Conservation (phyloP, 768 basidiomycete genomes). For the Leccinum olivaceopallidum region DNA sequence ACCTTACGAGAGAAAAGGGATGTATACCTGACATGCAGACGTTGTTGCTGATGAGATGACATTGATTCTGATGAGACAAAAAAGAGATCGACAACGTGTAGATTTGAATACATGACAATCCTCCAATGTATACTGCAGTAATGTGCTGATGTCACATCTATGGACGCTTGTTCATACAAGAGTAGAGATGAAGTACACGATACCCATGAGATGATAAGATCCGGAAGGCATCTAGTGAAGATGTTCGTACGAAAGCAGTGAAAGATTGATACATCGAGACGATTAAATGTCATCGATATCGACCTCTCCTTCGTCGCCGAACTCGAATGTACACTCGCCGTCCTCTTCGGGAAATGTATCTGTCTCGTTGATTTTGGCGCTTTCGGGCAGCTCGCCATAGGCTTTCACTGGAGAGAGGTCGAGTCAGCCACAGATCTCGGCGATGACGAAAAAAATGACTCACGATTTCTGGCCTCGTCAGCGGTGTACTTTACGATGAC, state of each 20-base stretch:
- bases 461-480: conserved; percentile 85
- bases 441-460: conserved; percentile 26
- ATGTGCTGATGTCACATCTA: conserved; percentile 28
- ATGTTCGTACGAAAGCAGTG: conserved; percentile 18
- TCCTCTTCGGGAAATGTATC: conserved; percentile 91
- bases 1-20: conserved; percentile 68
- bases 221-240: neutral
- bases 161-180: conserved; percentile 19
- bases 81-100: conserved; percentile 1
- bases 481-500: conserved; percentile 99
- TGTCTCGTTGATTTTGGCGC: conserved; percentile 96
- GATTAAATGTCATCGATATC: conserved; percentile 87
- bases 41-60: conserved; percentile 41
- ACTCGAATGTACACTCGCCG: conserved; percentile 87
- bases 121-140: conserved; percentile 18
- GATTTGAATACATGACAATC: conserved; percentile 10
- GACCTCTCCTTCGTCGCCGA: conserved; percentile 84
- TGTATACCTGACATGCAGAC: conserved; percentile 76
- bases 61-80: neutral
- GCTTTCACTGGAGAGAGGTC: conserved; percentile 69
- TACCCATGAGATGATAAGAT: conserved; percentile 14
- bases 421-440: conserved; percentile 12
- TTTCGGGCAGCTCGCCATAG: conserved; percentile 96
- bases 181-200: conserved; percentile 6
- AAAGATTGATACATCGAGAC: conserved; percentile 10